phyloP scores from a whole-genome alignment of 257 asterid species.

The Solanum etuberosum region DNA sequence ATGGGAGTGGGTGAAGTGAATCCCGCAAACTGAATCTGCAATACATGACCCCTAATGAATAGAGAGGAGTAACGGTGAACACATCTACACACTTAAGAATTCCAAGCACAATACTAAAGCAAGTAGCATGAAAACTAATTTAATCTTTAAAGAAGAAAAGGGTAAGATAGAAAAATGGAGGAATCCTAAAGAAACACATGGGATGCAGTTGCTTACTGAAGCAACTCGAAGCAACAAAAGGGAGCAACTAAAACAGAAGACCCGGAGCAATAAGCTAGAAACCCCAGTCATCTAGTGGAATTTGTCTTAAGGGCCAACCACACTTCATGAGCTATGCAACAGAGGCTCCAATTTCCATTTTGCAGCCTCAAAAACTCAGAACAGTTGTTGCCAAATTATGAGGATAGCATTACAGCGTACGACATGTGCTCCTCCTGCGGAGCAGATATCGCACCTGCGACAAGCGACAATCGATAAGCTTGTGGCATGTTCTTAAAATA shows the following conservation, averaged over 20 bases:
- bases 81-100: slow-evolving; percentile 6
- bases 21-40: slow-evolving; percentile 76
- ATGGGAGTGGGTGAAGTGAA: slow-evolving; percentile 91
- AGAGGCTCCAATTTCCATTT: slow-evolving; percentile 92
- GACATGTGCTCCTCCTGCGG: slow-evolving; percentile 99
- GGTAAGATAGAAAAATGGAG: background rate
- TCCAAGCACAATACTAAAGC: background rate
- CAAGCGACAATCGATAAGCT: slow-evolving; percentile 79
- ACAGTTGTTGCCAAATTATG: slow-evolving; percentile 68
- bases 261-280: slow-evolving; percentile 76
- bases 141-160: background rate
- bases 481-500: slow-evolving; percentile 21
- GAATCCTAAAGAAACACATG: slow-evolving; percentile 47
- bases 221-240: slow-evolving; percentile 90
- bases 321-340: slow-evolving; percentile 72
- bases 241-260: slow-evolving; percentile 79
- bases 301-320: slow-evolving; percentile 62
- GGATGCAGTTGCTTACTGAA: slow-evolving; percentile 95
- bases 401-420: slow-evolving; percentile 98
- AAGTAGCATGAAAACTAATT: background rate
- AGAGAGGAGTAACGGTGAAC: background rate
- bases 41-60: slow-evolving; percentile 15
- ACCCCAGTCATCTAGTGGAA: slow-evolving; percentile 79
- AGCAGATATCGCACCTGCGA: slow-evolving; percentile 99
- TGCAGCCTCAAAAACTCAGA: slow-evolving; percentile 96